A percentile compares a stretch with the other conserved stretches of the same genome.
These are phyloP conservation scores for Populus hybrid DNA, from an alignment of 441 rosid genomes.

Conservation along the genomic window DNA sequence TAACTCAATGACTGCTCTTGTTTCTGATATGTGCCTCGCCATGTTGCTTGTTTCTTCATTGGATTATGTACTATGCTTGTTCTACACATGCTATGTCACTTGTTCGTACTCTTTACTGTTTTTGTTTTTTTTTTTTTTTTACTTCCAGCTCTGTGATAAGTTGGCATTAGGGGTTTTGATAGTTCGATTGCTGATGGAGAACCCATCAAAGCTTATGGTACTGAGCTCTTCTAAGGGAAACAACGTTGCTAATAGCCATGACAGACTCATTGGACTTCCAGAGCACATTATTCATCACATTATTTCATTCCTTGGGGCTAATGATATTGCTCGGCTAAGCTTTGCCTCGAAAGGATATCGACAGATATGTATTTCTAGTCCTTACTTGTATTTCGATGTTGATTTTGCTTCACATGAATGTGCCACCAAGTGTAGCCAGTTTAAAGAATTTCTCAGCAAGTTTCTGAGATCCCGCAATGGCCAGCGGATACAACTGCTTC, in stretches of 20 bases:
- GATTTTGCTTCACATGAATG: not conserved
- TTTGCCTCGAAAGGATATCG: not conserved
- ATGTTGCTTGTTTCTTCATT: not conserved
- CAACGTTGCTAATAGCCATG: not conserved
- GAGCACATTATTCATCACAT: not conserved
- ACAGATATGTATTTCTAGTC: not conserved
- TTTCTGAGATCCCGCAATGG: not conserved
- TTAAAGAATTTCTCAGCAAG: not conserved
- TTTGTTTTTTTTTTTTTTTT: too few relatives aligned
- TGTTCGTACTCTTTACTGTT: not conserved
- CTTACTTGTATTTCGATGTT: not conserved
- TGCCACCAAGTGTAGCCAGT: not conserved
- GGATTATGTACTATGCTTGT: not conserved
- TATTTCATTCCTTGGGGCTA: not conserved
- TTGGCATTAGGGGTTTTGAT: not conserved
- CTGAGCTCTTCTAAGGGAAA: not conserved
- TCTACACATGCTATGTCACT: not conserved
- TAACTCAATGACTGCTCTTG: not conserved
- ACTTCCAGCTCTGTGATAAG: not conserved
- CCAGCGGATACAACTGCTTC: not conserved
- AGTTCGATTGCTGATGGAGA: not conserved
- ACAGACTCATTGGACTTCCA: not conserved
- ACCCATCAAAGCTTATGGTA: not conserved
- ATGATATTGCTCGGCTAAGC: not conserved
- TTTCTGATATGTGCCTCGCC: not conserved